phyloP scores from a whole-genome alignment of 176 grass and related monocot genomes.

The Aegilops speltoides region DNA sequence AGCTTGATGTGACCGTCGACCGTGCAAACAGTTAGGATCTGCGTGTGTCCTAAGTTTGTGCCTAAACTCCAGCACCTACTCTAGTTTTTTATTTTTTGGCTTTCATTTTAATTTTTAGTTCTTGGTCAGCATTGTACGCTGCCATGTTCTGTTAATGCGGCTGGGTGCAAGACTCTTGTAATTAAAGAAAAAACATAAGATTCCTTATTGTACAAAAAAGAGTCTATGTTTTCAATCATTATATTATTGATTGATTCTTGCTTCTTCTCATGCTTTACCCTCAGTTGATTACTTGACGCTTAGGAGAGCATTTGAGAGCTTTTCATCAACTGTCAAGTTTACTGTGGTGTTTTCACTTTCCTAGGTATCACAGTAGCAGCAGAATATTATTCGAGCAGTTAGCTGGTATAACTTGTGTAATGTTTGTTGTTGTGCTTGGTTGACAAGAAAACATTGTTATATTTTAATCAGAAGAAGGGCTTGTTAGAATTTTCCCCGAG shows the following conservation, averaged over 20 bases:
- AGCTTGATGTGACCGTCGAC: not conserved
- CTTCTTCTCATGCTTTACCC: not conserved
- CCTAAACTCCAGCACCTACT: not conserved
- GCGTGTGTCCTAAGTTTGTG: not conserved
- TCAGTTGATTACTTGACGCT: constrained; percentile 13
- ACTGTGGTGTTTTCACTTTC: not conserved
- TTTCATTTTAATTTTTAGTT: not conserved
- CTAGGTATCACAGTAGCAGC: not conserved
- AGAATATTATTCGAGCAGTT: not conserved
- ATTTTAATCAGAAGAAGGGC: not conserved
- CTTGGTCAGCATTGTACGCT: not conserved
- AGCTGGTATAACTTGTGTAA: not conserved
- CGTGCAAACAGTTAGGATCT: not conserved
- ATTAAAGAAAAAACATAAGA: not conserved
- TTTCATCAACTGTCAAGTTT: constrained; percentile 1
- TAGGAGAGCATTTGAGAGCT: not conserved
- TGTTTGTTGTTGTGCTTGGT: not conserved
- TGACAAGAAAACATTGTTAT: not conserved
- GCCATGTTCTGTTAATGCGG: not conserved
- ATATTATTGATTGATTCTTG: not conserved
- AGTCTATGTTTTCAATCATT: not conserved
- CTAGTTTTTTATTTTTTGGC: not conserved
- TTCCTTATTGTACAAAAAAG: not conserved
- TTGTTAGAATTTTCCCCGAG: too few species aligned
- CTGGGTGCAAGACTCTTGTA: not conserved